A percentile compares a stretch with the other conserved stretches of the same genome.
These are phyloP conservation scores for Penicillium sp. DNA, from an alignment of 2,329 filamentous ascomycete species.

Conservation along the genomic window DNA sequence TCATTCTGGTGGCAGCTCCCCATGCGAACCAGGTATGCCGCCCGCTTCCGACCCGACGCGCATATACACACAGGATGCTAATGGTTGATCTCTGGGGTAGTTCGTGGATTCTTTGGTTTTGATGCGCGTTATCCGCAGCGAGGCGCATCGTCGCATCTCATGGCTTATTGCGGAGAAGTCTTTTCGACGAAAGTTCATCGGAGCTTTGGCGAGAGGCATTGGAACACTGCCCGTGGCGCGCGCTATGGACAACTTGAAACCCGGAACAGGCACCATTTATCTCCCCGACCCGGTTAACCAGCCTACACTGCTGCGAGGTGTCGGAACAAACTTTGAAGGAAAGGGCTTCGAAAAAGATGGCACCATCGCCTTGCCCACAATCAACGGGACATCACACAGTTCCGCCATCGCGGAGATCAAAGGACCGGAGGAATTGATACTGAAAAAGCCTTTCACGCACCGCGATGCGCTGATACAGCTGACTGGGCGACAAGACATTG, in stretches of 20 bases:
- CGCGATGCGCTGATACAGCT: slow-evolving; percentile 72
- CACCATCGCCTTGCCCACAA: slow-evolving; percentile 78
- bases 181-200: slow-evolving; percentile 84
- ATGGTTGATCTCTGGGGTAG: slow-evolving; percentile 43
- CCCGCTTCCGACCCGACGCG: background rate
- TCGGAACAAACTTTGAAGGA: slow-evolving; percentile 77
- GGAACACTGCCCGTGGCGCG: slow-evolving; percentile 91
- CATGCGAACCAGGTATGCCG: slow-evolving; percentile 83
- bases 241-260: slow-evolving; percentile 82
- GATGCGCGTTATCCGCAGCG: slow-evolving; percentile 81
- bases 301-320: slow-evolving; percentile 72
- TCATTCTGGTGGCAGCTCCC: slow-evolving; percentile 93
- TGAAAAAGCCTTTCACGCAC: slow-evolving; percentile 85
- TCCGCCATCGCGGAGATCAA: slow-evolving; percentile 79
- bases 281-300: slow-evolving; percentile 83
- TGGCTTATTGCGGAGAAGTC: slow-evolving; percentile 95
- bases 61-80: slow-evolving; percentile 7
- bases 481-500: slow-evolving; percentile 72
- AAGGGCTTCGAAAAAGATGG: slow-evolving; percentile 70
- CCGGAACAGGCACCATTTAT: slow-evolving; percentile 75
- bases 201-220: slow-evolving; percentile 75
- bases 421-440: slow-evolving; percentile 71
- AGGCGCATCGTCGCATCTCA: slow-evolving; percentile 82
- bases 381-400: slow-evolving; percentile 75
- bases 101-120: slow-evolving; percentile 95